Percentiles rank a stretch among this genome's conserved stretches.
phyloP scores from a whole-genome alignment of 805 yeast species.

The Wickerhamiella slavikovae region DNA sequence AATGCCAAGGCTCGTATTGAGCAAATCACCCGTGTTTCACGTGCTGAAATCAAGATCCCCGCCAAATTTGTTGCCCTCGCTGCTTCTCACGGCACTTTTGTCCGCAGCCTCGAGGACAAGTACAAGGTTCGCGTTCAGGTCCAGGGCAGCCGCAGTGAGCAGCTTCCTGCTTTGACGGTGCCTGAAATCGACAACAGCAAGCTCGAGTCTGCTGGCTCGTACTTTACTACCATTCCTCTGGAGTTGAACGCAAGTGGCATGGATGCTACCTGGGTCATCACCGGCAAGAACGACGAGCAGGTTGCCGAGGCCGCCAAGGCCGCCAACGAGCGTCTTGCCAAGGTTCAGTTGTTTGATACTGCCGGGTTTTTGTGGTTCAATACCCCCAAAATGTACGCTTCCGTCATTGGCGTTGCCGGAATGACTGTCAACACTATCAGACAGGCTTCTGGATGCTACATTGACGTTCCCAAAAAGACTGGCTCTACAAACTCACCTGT shows the following conservation, averaged over 20 bases:
- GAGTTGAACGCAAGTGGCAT: not conserved
- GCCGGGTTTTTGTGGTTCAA: constrained; percentile 45
- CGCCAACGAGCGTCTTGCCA: constrained; percentile 29
- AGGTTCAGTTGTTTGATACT: constrained; percentile 25
- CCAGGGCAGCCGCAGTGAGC: constrained; percentile 25
- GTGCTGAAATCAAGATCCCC: constrained; percentile 36
- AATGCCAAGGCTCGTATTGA: constrained; percentile 40
- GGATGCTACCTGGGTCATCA: constrained; percentile 33
- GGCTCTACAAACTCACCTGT: constrained; percentile 4
- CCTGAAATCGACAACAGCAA: no score
- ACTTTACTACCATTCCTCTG: not conserved
- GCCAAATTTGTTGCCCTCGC: constrained; percentile 35
- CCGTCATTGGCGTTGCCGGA: constrained; percentile 63
- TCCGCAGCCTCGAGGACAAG: constrained; percentile 31
- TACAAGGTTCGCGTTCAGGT: constrained; percentile 38
- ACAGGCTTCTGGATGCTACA: constrained; percentile 22
- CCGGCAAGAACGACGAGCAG: constrained; percentile 28
- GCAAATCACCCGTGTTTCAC: constrained; percentile 39
- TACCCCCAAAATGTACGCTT: constrained; percentile 31
- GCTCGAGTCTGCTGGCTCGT: not conserved
- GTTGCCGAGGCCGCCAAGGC: constrained; percentile 31
- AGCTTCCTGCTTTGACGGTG: not conserved
- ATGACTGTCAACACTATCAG: constrained; percentile 41
- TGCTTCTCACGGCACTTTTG: constrained; percentile 44
- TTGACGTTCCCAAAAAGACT: constrained; percentile 7